Evolutionary conservation across 2,329 filamentous ascomycete genomes (phyloP), one percentile per base, ranked within the genome.

Genomic region (Colletotrichum sublineola): DNA sequence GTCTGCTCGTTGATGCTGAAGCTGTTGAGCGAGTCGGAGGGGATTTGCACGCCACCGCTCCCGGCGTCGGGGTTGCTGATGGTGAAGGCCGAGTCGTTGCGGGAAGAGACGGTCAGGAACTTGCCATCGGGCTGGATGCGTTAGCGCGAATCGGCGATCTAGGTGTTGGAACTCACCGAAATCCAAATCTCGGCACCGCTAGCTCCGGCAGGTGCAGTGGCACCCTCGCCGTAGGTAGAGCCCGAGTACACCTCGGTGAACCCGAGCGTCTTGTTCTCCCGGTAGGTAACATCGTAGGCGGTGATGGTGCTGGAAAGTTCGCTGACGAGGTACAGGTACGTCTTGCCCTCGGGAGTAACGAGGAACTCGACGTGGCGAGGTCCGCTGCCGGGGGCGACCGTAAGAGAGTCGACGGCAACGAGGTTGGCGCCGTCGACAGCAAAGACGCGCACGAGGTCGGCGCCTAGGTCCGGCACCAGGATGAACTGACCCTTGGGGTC

Each of bases 81-180:
- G 18, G 77, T 77, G 78, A 91, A 87, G 31, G 86, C 81, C 56
- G 82, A 84, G 77, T 92, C 91, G 77, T 88, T 87, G 73, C 93
- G 91, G 74, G 92, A 93, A 2, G 91, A 92, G 53, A 92, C 86
- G 75, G 93, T 84, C 63, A 95, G 79, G 82, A 90, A 93, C 46
- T 86, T 87, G 72, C 86, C 83, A 77, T 90, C 88, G 61, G 89
- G 87, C 89, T 90, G 66, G 29, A 9, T 15, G 11, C 14, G 44
- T 73, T n/a, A 74, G 63, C 38, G 67, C 50, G 2, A n/a, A 40
- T 53, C 38, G 20, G 29, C 29, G 50, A 40, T 38, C 50, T 61
- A 53, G 29, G 69, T 33, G 24, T 50, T n/a, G 15, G n/a, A 14
- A 83, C 88, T 82, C 81, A 91, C 89, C 56, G 90, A 89, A 50